Base-by-base conservation (phyloP, 2,329 filamentous ascomycete genomes). In the Aspergillus arachidicola region DNA sequence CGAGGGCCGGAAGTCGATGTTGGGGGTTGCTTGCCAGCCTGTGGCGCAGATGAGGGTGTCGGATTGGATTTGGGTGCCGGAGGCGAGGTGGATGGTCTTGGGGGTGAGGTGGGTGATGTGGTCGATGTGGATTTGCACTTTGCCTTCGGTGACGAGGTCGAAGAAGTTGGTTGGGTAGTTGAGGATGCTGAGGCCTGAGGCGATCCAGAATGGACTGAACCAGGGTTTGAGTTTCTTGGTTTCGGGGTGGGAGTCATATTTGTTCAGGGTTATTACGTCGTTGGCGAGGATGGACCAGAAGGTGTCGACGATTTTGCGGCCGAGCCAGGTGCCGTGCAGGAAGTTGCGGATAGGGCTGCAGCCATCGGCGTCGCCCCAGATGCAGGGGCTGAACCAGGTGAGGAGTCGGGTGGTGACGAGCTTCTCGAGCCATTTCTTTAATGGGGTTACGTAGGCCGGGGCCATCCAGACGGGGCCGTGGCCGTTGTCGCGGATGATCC, bases 371-470 rank as follows among this genome's bases (percentile, higher is more conserved):
- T 82, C 80, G 5, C 88, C 89, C 88, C 89, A 94, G 16, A 90
- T 84, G 72, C 90, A 93, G 0, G 91, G 91, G 58, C 86, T 89
- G 75, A 94, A 87, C 87, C 89, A 93, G 2, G 87, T 90, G 59
- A 93, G 77, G 66, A 91, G 83, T 0, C 91, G 87, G 0, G 86
- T 89, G 36, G 85, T 84, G 4, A 89, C 83, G 5, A 93, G 82
- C 69, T 89, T 87, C 75, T 93, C 90, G 0, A 92, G 78, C 83
- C 86, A 87, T 62, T 83, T 84, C 73, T 89, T 89, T n/a, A 91
- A 72, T 0, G 89, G 88, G 1, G 89, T 91, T 19, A 91, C 87
- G 60, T 86, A 87, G 1, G 85, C 65, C 4, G 76, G 76, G 7
- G 73, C 70, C 76, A 80, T 77, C 78, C 78, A 80, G 53, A 63